Conservation (phyloP, 345 rosid species). For the Durio zibethinus region DNA sequence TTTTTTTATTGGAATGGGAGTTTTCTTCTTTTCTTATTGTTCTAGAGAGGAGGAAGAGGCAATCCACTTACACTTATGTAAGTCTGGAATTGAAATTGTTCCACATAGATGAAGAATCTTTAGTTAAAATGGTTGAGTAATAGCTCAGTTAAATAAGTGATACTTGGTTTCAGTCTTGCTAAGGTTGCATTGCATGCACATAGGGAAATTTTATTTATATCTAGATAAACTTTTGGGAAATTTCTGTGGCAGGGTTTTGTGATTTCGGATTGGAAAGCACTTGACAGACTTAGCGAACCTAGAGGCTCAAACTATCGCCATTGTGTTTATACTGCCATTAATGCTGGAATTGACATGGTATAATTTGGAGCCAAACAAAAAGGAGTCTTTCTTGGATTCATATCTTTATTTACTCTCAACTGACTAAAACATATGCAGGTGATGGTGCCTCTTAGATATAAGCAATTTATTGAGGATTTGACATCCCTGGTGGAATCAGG, state of each 20-base stretch:
- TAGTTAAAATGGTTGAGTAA: not conserved
- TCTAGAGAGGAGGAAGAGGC: not conserved
- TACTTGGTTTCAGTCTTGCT: not conserved
- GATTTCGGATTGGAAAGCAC: slow-evolving; percentile 85
- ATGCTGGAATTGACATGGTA: slow-evolving; percentile 97
- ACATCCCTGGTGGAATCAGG: slow-evolving; percentile 60
- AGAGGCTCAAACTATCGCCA: slow-evolving; percentile 62
- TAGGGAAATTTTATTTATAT: not conserved
- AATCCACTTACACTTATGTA: not conserved
- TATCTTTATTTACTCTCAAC: slow-evolving; percentile 10
- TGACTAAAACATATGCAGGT: slow-evolving; percentile 44
- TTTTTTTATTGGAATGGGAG: not conserved
- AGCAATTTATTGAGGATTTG: slow-evolving; percentile 51
- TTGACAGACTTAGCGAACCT: slow-evolving; percentile 62
- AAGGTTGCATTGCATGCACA: not conserved
- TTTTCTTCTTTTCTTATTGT: not conserved
- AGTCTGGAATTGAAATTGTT: not conserved
- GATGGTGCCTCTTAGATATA: slow-evolving; percentile 67
- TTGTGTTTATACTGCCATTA: slow-evolving; percentile 56
- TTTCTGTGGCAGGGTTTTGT: slow-evolving; percentile 62
- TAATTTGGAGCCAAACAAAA: not conserved
- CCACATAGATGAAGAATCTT: not conserved
- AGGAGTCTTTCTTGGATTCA: slow-evolving; percentile 9
- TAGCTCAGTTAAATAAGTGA: not conserved
- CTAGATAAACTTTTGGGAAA: slow-evolving; percentile 1